phyloP scores from a whole-genome alignment of 495 filamentous ascomycete genomes.

The Trypethelium eluteriae region DNA sequence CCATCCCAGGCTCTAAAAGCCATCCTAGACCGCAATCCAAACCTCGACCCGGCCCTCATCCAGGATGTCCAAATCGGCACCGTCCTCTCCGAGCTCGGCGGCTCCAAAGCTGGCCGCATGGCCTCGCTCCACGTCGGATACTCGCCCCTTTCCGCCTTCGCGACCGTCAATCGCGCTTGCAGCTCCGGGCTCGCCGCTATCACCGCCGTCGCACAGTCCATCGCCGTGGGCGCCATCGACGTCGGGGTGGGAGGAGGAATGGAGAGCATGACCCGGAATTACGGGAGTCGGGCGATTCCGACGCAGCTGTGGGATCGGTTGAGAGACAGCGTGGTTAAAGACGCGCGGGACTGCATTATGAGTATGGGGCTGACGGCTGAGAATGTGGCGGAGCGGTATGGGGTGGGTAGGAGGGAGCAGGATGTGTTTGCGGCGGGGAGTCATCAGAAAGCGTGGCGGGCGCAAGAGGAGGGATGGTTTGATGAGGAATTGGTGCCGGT shows the following conservation, averaged over 20 bases:
- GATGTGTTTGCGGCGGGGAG: conserved; percentile 71
- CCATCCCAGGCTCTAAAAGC: conserved; percentile 56
- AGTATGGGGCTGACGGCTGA: conserved; percentile 89
- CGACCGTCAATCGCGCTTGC: conserved; percentile 84
- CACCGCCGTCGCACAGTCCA: conserved; percentile 60
- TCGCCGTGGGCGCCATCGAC: conserved; percentile 61
- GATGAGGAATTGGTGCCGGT: conserved; percentile 72
- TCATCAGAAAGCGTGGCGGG: conserved; percentile 62
- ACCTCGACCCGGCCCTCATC: conserved; percentile 62
- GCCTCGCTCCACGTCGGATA: conserved; percentile 75
- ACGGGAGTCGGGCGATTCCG: conserved; percentile 74
- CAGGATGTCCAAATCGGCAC: conserved; percentile 80
- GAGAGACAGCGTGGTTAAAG: conserved; percentile 53
- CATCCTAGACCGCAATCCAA: conserved; percentile 66
- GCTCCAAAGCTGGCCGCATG: conserved; percentile 86
- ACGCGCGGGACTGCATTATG: conserved; percentile 82
- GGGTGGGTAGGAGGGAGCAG: conserved; percentile 65
- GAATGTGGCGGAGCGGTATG: conserved; percentile 76
- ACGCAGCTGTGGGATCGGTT: conserved; percentile 70
- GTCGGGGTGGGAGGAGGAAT: conserved; percentile 83
- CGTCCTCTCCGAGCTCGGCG: conserved; percentile 83
- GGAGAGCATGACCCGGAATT: conserved; percentile 91
- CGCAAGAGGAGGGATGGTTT: conserved; percentile 62
- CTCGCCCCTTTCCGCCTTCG: conserved; percentile 63
- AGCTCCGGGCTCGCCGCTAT: conserved; percentile 68